A percentile compares a stretch with the other conserved stretches of the same genome.
phyloP scores from a whole-genome alignment of 1,139 yeast species.

The Dujonia santamariae region DNA sequence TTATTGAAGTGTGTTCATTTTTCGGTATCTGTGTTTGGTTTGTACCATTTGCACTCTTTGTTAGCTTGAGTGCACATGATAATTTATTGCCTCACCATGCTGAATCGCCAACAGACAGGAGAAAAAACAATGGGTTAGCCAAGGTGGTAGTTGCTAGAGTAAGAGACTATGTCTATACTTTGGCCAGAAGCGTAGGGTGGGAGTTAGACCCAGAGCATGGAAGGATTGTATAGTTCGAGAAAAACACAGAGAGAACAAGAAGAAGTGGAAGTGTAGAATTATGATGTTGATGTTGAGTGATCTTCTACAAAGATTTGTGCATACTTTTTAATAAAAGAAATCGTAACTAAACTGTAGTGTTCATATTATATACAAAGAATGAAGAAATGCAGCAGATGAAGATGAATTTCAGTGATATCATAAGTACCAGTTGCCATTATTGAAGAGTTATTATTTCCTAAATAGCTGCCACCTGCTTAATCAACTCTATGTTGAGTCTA shows the following conservation, averaged over 20 bases:
- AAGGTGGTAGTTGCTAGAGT: conserved; percentile 58
- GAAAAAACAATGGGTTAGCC: conserved; percentile 39
- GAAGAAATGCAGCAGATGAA: background rate
- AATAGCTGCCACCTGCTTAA: too few relatives aligned
- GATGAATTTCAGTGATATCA: too few relatives aligned
- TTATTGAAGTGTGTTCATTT: conserved; percentile 88
- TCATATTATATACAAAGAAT: background rate
- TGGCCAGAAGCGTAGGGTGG: conserved; percentile 55
- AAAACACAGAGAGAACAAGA: too few relatives aligned
- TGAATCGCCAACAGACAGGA: conserved; percentile 29
- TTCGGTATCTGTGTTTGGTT: conserved; percentile 94
- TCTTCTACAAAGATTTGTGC: too few relatives aligned
- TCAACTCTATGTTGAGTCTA: conserved; percentile 32
- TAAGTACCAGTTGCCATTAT: too few relatives aligned
- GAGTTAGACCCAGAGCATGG: conserved; percentile 63
- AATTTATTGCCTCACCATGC: conserved; percentile 70
- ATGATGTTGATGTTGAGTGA: too few relatives aligned
- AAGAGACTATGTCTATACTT: conserved; percentile 48
- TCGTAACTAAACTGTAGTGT: too few relatives aligned
- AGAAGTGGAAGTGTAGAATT: too few relatives aligned
- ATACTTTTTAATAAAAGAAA: too few relatives aligned
- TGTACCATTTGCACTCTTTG: conserved; percentile 88
- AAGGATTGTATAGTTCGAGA: conserved; percentile 39
- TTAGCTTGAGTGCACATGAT: conserved; percentile 90
- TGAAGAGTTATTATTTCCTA: too few relatives aligned